Conservation (phyloP, 2,329 filamentous ascomycete species). For the Ophiocordyceps australis region DNA sequence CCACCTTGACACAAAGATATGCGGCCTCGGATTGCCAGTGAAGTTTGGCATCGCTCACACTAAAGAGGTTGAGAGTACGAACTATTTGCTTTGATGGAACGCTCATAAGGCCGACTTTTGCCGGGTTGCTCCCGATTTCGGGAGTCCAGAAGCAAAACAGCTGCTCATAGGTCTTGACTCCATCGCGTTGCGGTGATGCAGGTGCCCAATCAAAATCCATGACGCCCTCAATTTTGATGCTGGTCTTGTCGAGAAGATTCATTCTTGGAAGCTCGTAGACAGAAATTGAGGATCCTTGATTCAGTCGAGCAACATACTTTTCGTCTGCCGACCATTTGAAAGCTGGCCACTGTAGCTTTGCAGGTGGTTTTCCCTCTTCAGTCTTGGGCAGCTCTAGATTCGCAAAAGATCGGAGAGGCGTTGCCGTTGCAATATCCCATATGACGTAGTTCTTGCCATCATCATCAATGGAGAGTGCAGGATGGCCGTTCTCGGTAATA, state of each 20-base stretch:
- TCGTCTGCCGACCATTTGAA: constrained; percentile 99
- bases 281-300: constrained; percentile 73
- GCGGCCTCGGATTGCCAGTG: constrained; percentile 95
- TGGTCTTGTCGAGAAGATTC: constrained; percentile 77
- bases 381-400: constrained; percentile 61
- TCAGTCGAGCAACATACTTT: constrained; percentile 89
- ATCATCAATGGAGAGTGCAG: constrained; percentile 72
- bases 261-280: constrained; percentile 81
- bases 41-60: constrained; percentile 90
- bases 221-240: constrained; percentile 90
- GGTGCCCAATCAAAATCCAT: constrained; percentile 98
- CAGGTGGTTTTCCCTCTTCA: constrained; percentile 42
- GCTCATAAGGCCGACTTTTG: constrained; percentile 92
- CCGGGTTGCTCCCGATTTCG: constrained; percentile 93
- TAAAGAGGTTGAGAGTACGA: constrained; percentile 91
- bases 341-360: constrained; percentile 93
- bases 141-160: constrained; percentile 98
- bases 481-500: constrained; percentile 75
- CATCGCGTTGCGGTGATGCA: constrained; percentile 61
- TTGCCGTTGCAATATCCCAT: constrained; percentile 84
- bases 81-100: constrained; percentile 89
- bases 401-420: constrained; percentile 82
- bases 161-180: constrained; percentile 84
- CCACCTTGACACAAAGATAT: constrained; percentile 96
- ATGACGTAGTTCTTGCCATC: constrained; percentile 99